Percentiles rank a stretch among this genome's conserved stretches.
phyloP scores from a whole-genome alignment of 2,329 filamentous ascomycete genomes.

The Arthrobotrys iridis region DNA sequence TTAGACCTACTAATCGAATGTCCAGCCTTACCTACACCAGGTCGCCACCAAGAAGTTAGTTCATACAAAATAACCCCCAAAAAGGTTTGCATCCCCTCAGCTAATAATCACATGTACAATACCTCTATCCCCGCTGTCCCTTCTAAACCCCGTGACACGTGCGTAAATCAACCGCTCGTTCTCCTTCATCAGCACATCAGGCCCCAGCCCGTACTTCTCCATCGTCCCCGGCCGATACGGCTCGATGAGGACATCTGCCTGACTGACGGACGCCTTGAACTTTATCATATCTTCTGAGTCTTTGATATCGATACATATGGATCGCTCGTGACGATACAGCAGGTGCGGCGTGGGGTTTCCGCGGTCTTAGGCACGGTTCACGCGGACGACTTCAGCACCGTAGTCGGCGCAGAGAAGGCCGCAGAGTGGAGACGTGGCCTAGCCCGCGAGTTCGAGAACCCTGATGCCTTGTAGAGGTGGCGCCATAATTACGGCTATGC shows the following conservation, averaged over 20 bases:
- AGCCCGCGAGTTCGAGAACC: conserved; percentile 69
- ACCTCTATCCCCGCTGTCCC: conserved; percentile 81
- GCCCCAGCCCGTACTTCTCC: conserved; percentile 81
- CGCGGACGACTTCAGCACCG: conserved; percentile 84
- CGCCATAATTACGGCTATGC: too few relatives aligned
- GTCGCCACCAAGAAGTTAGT: conserved; percentile 69
- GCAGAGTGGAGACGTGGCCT: conserved; percentile 66
- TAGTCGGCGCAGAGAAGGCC: conserved; percentile 83
- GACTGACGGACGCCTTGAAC: conserved; percentile 72
- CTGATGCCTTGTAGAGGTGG: conserved; percentile 65
- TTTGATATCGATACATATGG: conserved; percentile 82
- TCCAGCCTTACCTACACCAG: conserved; percentile 37
- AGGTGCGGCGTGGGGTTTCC: background rate
- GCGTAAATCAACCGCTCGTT: conserved; percentile 83
- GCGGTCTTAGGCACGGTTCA: conserved; percentile 71
- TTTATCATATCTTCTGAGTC: conserved; percentile 71
- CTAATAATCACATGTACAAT: conserved; percentile 65
- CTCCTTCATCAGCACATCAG: conserved; percentile 71
- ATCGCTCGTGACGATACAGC: conserved; percentile 67
- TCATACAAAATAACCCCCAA: background rate
- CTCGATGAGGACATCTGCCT: conserved; percentile 86
- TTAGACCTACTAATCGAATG: conserved; percentile 55
- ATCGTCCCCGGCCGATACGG: conserved; percentile 91
- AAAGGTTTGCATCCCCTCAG: background rate
- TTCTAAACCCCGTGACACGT: conserved; percentile 87